Percentiles rank a stretch among this genome's conserved stretches.
These are phyloP conservation scores for Catharanthus roseus DNA, from an alignment of 257 asterid genomes.

Conservation along the genomic window DNA sequence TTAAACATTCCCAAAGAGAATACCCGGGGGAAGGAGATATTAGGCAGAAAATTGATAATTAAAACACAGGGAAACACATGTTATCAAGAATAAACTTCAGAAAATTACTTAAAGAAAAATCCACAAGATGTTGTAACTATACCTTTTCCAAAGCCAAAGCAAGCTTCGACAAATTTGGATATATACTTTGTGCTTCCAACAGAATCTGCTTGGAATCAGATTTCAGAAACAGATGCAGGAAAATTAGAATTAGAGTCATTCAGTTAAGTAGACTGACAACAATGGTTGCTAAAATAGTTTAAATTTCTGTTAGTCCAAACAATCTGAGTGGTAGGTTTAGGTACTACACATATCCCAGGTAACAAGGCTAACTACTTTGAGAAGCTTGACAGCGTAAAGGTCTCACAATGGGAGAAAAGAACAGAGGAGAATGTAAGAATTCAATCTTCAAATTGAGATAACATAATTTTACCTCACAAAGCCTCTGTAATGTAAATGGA, in stretches of 20 bases:
- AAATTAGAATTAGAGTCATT: neutral
- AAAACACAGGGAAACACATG: neutral
- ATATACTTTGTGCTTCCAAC: slow-evolving; percentile 70
- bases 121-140: neutral
- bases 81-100: neutral
- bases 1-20: neutral
- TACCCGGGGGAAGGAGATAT: neutral
- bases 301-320: neutral
- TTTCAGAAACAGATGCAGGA: neutral
- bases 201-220: slow-evolving; percentile 54
- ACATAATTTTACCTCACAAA: slow-evolving; percentile 67
- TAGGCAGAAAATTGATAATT: neutral
- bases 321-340: neutral
- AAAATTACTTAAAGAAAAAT: neutral
- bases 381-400: neutral
- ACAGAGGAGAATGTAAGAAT: neutral
- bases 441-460: neutral
- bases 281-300: neutral
- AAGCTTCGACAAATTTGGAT: slow-evolving; percentile 77
- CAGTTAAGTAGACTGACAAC: neutral
- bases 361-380: neutral
- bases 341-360: neutral
- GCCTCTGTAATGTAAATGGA: slow-evolving; percentile 94
- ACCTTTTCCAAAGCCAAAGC: slow-evolving; percentile 97
- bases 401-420: neutral